Conservation (phyloP, 176 grass and related monocot genomes). For the Dendrocalamus sinicus region DNA sequence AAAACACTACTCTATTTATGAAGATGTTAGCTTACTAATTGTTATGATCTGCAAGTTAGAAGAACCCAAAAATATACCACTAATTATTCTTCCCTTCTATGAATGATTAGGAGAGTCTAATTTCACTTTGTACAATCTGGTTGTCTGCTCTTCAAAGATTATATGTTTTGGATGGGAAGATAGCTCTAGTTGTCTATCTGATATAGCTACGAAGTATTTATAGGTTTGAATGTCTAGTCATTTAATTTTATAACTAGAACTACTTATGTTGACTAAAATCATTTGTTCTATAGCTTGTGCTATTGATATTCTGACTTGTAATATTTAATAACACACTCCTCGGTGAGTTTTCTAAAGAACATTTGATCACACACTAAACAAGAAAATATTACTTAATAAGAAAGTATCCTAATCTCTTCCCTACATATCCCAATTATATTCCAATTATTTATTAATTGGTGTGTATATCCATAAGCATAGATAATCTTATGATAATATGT, state of each 20-base stretch:
- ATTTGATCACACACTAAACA: too few relatives aligned
- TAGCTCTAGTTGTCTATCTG: constrained; percentile 2
- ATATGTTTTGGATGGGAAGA: background rate
- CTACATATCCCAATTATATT: too few relatives aligned
- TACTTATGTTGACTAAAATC: too few relatives aligned
- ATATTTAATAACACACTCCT: background rate
- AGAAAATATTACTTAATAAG: too few relatives aligned
- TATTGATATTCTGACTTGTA: constrained; percentile 29
- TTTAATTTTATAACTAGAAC: too few relatives aligned
- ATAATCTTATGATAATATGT: too few relatives aligned
- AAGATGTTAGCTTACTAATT: background rate
- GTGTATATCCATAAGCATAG: too few relatives aligned
- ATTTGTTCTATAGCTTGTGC: background rate
- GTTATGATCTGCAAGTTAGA: background rate
- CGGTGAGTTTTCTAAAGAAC: too few relatives aligned
- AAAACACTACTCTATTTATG: background rate
- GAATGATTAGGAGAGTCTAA: background rate
- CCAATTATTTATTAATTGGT: too few relatives aligned
- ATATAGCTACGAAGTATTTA: constrained; percentile 13
- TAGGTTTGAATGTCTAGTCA: too few relatives aligned
- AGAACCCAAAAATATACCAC: constrained; percentile 15
- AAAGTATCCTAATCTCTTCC: too few relatives aligned
- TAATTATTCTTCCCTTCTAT: background rate
- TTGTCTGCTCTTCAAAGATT: background rate
- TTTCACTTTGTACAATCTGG: constrained; percentile 29